Percentiles rank a stretch among this genome's conserved stretches.
Evolutionary conservation across 1,139 yeast species (phyloP).

Genomic region (Debaryomyces psychrophilus): DNA sequence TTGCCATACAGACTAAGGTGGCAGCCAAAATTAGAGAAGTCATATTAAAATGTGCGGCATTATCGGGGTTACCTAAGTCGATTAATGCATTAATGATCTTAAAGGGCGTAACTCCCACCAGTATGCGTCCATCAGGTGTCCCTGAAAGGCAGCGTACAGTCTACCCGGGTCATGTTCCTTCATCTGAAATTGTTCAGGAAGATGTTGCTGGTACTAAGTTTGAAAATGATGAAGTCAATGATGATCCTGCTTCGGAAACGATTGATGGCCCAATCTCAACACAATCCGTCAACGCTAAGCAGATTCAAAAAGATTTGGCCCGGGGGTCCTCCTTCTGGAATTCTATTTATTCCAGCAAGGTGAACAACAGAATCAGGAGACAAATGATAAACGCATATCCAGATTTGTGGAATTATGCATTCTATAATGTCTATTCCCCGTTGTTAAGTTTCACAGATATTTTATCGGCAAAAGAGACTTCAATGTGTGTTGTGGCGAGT

Average conservation of each 20-base stretch:
- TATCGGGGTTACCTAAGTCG: slow-evolving; percentile 82
- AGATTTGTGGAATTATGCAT: slow-evolving; percentile 76
- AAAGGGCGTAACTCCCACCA: slow-evolving; percentile 65
- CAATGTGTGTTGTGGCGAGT: slow-evolving; percentile 75
- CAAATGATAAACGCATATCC: slow-evolving; percentile 81
- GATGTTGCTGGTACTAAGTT: slow-evolving; percentile 45
- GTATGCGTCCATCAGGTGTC: slow-evolving; percentile 31
- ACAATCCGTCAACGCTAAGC: slow-evolving; percentile 33
- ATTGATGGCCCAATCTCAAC: slow-evolving; percentile 48
- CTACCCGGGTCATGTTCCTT: slow-evolving; percentile 38
- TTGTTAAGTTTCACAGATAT: slow-evolving; percentile 69
- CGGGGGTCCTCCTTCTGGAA: slow-evolving; percentile 77
- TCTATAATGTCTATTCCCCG: slow-evolving; percentile 77
- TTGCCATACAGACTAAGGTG: slow-evolving; percentile 39
- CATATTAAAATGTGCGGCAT: slow-evolving; percentile 72
- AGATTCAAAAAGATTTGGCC: slow-evolving; percentile 32
- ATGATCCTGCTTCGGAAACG: slow-evolving; percentile 31
- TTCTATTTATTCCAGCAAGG: slow-evolving; percentile 69
- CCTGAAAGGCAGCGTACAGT: slow-evolving; percentile 39
- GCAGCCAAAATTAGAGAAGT: slow-evolving; percentile 75
- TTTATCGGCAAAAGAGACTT: slow-evolving; percentile 69
- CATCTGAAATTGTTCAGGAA: slow-evolving; percentile 45
- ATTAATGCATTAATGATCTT: slow-evolving; percentile 75
- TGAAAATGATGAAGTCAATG: slow-evolving; percentile 21
- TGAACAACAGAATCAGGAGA: slow-evolving; percentile 63